A percentile compares a stretch with the other conserved stretches of the same genome.
Evolutionary conservation across 1,284 basidiomycete genomes (phyloP).

Genomic region (Ceratobasidium sp.): DNA sequence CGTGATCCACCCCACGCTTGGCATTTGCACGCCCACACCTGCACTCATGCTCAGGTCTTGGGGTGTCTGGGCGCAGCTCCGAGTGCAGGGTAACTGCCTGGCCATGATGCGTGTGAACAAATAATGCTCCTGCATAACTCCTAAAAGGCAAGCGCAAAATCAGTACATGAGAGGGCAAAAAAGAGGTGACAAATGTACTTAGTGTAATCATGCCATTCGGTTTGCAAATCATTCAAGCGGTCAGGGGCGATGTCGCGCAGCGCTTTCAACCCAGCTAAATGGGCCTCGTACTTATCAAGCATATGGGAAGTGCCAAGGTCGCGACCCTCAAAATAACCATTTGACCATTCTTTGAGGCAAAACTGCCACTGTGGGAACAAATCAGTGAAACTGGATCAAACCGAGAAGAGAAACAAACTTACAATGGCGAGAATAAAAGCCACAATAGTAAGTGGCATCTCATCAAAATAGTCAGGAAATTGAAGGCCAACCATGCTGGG

Average conservation of each 20-base stretch:
- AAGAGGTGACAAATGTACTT: not conserved
- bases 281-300: conserved; percentile 25
- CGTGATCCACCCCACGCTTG: too few relatives aligned
- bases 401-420: not conserved
- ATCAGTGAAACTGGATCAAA: not conserved
- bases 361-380: too few relatives aligned
- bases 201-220: not conserved
- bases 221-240: not conserved
- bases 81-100: not conserved
- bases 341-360: conserved; percentile 17
- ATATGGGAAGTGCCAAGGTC: conserved; percentile 3
- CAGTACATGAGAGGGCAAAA: too few relatives aligned
- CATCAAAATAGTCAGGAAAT: conserved; percentile 8
- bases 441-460: not conserved
- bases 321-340: not conserved
- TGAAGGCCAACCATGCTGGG: not conserved
- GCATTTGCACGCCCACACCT: too few relatives aligned
- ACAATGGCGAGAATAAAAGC: conserved; percentile 9
- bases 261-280: conserved; percentile 7
- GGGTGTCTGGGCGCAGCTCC: not conserved
- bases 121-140: not conserved
- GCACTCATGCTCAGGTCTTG: not conserved
- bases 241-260: not conserved
- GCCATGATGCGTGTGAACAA: not conserved
- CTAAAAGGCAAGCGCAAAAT: not conserved